Evolutionary conservation across 2,329 filamentous ascomycete species (phyloP), one percentile per base, ranked within the genome.

Genomic region (Furcasterigmium furcatum): DNA sequence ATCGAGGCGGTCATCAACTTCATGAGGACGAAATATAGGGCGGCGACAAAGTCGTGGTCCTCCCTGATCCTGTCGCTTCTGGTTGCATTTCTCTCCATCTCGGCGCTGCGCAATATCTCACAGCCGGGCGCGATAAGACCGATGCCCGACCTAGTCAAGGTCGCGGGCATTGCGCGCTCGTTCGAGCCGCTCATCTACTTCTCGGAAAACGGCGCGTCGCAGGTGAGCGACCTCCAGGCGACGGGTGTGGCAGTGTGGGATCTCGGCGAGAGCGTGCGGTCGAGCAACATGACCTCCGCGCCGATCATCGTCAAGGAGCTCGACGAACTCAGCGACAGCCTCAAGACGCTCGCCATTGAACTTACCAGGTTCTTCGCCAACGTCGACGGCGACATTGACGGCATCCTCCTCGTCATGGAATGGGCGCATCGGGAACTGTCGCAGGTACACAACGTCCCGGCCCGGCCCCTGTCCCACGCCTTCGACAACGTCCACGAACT

Each of bases 161-260:
- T 96, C 20, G 91, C 91, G 4, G 85, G 87, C 43, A 81, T 97
- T 53, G 91, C 91, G 41, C 89, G 89, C 57, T 90, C 90, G 9
- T 95, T 96, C 59, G 92, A 96, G 64, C 92, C 92, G 6, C 77
- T 96, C 38, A 95, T 97, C 51, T 94, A 94, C 70, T 96, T 95
- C 62, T 95, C 91, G 0, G 91, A 96, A 59, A 87, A 91, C 60
- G 91, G 91, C 9, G 84, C 91, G 36, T 80, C 84, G 30, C 91
- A 96, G 60, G 90, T 96, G 34, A 84, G 86, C 47, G 89, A 95
- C 52, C 72, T 97, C 41, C 91, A 95, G 64, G 90, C 94, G 45
- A 96, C 91, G 0, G 89, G 91, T 36, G 85, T 95, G 25, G 92
- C 92, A 1, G 91, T 97, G 21, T 96, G 91, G 88, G 92, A 97